These are phyloP conservation scores for Candida adriatica DNA, from an alignment of 805 yeast species.

Conservation along the genomic window DNA sequence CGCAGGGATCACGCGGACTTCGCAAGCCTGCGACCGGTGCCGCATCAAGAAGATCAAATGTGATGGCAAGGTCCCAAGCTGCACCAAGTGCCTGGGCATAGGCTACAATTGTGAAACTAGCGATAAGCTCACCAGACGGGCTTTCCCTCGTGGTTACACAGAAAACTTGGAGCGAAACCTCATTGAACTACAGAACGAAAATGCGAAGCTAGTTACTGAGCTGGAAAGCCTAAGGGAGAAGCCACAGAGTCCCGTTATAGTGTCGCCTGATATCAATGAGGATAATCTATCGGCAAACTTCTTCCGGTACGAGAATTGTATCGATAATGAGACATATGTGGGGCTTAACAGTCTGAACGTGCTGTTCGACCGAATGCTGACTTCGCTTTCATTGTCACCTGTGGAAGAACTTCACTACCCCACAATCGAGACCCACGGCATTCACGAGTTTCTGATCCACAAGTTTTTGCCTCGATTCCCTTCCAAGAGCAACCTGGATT, in stretches of 20 bases:
- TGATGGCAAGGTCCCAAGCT: slow-evolving; percentile 61
- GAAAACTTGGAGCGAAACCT: slow-evolving; percentile 63
- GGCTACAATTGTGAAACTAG: slow-evolving; percentile 66
- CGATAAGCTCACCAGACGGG: slow-evolving; percentile 67
- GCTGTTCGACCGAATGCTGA: slow-evolving; percentile 14
- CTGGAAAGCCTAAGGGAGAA: slow-evolving; percentile 22
- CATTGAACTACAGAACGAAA: slow-evolving; percentile 52
- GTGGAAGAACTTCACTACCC: slow-evolving; percentile 27
- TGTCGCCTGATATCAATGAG: background rate
- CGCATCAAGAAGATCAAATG: slow-evolving; percentile 71
- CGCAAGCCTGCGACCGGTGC: slow-evolving; percentile 81
- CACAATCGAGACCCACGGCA: slow-evolving; percentile 20
- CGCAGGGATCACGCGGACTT: slow-evolving; percentile 37
- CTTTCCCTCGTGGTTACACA: slow-evolving; percentile 78
- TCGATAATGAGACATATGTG: slow-evolving; percentile 18
- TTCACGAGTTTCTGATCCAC: slow-evolving; percentile 10
- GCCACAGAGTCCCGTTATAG: slow-evolving; percentile 2
- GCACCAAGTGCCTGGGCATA: slow-evolving; percentile 59
- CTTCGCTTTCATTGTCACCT: slow-evolving; percentile 11
- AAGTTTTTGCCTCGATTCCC: slow-evolving; percentile 22
- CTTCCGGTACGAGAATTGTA: slow-evolving; percentile 20
- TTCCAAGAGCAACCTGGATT: slow-evolving; percentile 22
- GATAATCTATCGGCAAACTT: slow-evolving; percentile 15
- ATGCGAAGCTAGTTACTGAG: slow-evolving; percentile 33
- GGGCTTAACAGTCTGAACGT: slow-evolving; percentile 22